Conservation (phyloP, 2,329 filamentous ascomycete genomes). For the Raffaelea arxii region DNA sequence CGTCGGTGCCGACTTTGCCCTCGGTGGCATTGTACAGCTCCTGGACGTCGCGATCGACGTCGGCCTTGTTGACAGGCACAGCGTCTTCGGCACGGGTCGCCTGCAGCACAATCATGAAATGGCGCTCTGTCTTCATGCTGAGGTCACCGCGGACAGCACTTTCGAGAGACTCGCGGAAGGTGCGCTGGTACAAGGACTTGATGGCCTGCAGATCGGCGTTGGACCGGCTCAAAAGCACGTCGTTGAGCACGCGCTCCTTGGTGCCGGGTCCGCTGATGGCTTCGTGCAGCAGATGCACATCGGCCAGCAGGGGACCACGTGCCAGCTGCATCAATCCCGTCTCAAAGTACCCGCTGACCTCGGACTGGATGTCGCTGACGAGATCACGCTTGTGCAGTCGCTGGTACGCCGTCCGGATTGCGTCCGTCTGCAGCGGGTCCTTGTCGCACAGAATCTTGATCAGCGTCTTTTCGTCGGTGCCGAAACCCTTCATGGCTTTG, state of each 20-base stretch:
- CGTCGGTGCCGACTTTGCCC: constrained; percentile 62
- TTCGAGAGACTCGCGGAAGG: constrained; percentile 58
- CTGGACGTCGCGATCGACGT: constrained; percentile 66
- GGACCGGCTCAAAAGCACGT: constrained; percentile 69
- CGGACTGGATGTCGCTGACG: constrained; percentile 64
- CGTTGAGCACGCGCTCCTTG: constrained; percentile 77
- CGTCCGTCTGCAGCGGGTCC: constrained; percentile 67
- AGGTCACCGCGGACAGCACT: constrained; percentile 67
- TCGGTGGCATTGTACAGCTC: constrained; percentile 71
- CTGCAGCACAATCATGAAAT: constrained; percentile 74
- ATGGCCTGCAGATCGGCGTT: constrained; percentile 87
- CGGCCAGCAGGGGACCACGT: constrained; percentile 69
- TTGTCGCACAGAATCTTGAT: constrained; percentile 62
- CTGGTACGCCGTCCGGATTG: constrained; percentile 58
- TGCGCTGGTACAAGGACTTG: constrained; percentile 64
- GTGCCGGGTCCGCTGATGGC: constrained; percentile 75
- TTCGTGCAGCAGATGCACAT: constrained; percentile 59
- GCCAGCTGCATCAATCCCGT: constrained; percentile 65
- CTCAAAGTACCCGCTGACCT: constrained; percentile 67
- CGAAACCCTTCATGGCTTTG: constrained; percentile 82
- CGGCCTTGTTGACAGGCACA: constrained; percentile 59
- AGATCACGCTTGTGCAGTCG: constrained; percentile 57
- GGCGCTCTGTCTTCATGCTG: constrained; percentile 73
- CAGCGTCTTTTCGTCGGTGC: constrained; percentile 73
- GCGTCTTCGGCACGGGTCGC: constrained; percentile 71